These are phyloP conservation scores for Chernovozyma aurita DNA, from an alignment of 1,139 yeast species.

Conservation along the genomic window DNA sequence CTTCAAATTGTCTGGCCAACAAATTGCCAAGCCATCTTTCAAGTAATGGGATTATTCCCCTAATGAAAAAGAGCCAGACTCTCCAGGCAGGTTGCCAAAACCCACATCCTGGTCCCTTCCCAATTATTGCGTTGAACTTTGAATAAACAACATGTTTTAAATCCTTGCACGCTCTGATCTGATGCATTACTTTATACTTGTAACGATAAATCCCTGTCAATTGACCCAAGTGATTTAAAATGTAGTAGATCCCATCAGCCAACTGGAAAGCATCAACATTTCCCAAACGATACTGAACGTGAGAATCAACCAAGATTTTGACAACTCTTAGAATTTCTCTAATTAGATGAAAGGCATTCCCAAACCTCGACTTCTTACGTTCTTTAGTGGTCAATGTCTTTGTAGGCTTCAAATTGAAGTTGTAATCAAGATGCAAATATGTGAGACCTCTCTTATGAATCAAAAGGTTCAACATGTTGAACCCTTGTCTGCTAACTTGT, in stretches of 20 bases:
- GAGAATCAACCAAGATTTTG: slow-evolving; percentile 87
- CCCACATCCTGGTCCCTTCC: slow-evolving; percentile 99
- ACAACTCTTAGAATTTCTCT: slow-evolving; percentile 81
- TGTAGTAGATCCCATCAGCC: slow-evolving; percentile 91
- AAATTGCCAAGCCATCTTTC: slow-evolving; percentile 96
- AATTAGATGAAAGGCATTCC: slow-evolving; percentile 91
- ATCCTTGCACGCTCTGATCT: slow-evolving; percentile 93
- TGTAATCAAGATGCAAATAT: slow-evolving; percentile 89
- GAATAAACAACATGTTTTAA: slow-evolving; percentile 86
- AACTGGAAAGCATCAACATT: slow-evolving; percentile 89
- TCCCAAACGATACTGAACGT: slow-evolving; percentile 85
- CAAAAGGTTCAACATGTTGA: slow-evolving; percentile 83
- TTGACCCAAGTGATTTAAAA: slow-evolving; percentile 90
- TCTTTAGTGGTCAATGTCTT: slow-evolving; percentile 96
- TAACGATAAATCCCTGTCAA: slow-evolving; percentile 94
- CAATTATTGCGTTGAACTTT: slow-evolving; percentile 73
- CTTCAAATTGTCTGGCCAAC: slow-evolving; percentile 91
- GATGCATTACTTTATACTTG: slow-evolving; percentile 98
- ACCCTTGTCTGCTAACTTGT: slow-evolving; percentile 90
- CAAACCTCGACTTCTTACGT: slow-evolving; percentile 91
- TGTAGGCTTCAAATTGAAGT: slow-evolving; percentile 93
- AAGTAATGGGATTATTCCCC: slow-evolving; percentile 89
- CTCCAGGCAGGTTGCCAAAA: slow-evolving; percentile 99
- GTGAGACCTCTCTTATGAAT: slow-evolving; percentile 91
- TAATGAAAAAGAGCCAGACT: slow-evolving; percentile 86